Base-by-base conservation (phyloP, 1,284 basidiomycete genomes). In the Marasmius sp. region DNA sequence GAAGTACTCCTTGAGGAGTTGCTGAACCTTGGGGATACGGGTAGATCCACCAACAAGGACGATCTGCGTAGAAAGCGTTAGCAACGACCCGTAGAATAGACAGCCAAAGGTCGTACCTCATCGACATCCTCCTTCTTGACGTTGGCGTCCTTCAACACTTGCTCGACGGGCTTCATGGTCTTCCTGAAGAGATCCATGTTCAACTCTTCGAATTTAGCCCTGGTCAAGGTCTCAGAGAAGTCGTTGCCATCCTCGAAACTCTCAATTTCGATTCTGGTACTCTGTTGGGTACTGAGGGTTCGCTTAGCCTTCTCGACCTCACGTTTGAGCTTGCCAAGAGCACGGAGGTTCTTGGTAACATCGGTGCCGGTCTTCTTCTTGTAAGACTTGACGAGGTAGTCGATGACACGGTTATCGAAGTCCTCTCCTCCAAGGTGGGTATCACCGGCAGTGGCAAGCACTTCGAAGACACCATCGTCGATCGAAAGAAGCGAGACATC, bases 291-390 rank as follows among this genome's bases (percentile, higher is more conserved):
- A 58, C 93, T 98, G 61, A 99, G 85, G n/a, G 95, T 97, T 36
- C 97, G 86, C 88, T 99, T 99, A 70, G 97, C 97, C 82, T 97
- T 97, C 82, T 99, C 97, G 68, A 98, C 96, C 77, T 98, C 97
- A 57, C 95, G 89, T 86, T 97, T 97, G 74, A 98, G 89, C 82
- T 98, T 98, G 72, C 96, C 93, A 77, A 98, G 85, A 58, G 96
- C 95, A 64, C 93, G 87, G 71, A 93, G 86, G 85, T 98, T 97
- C 74, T 78, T 83, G 64, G 84, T 83, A 64, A 96, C 93, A 71
- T 98, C 96, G 64, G 90, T 91, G 64, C 92, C 92, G 43, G 91
- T 93, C 87, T 97, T 97, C 84, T 92, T 92, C 88, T 96, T 96
- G 90, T 96, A 97, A 64, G 82, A 78, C 83, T 97, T 96, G 83